Percentiles rank a stretch among this genome's conserved stretches.
Conservation (phyloP, 768 basidiomycete species). For the Symmetrospora coprosmae region DNA sequence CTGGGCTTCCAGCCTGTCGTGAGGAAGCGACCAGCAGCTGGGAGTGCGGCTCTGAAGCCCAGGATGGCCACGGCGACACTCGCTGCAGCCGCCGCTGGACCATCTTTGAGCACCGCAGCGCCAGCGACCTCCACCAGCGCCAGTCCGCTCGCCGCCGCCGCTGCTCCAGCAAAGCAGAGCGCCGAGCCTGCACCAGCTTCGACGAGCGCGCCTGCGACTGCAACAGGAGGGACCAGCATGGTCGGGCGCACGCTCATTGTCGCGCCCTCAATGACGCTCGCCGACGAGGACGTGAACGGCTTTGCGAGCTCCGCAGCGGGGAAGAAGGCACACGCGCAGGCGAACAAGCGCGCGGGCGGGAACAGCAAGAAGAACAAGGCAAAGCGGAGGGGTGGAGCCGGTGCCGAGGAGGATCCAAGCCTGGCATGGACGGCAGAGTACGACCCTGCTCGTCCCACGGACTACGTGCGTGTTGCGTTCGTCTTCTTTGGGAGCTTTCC, state of each 20-base stretch:
- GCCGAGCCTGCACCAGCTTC: not conserved
- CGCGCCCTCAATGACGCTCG: conserved; percentile 20
- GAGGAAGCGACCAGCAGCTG: conserved; percentile 3
- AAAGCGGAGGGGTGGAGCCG: too few species aligned
- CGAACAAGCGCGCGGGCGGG: conserved; percentile 6
- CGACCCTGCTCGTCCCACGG: conserved; percentile 24
- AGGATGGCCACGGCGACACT: not conserved
- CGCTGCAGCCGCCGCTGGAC: conserved; percentile 1
- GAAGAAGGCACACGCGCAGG: conserved; percentile 15
- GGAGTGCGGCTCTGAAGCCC: too few species aligned
- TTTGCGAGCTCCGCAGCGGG: conserved; percentile 21
- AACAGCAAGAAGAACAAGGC: conserved; percentile 16
- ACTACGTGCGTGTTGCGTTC: conserved; percentile 19
- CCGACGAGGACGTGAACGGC: conserved; percentile 24
- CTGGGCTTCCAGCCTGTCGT: conserved; percentile 6
- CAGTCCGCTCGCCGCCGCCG: not conserved
- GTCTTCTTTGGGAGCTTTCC: not conserved
- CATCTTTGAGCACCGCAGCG: not conserved
- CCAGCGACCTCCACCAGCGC: not conserved
- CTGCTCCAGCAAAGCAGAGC: not conserved
- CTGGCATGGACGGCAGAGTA: conserved; percentile 23
- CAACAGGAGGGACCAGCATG: not conserved
- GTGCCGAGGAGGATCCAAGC: conserved; percentile 21
- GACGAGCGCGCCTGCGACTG: not conserved
- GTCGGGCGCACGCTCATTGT: not conserved